Conservation (phyloP, 2,329 filamentous ascomycete genomes). For the Rhynchosporium secalis region DNA sequence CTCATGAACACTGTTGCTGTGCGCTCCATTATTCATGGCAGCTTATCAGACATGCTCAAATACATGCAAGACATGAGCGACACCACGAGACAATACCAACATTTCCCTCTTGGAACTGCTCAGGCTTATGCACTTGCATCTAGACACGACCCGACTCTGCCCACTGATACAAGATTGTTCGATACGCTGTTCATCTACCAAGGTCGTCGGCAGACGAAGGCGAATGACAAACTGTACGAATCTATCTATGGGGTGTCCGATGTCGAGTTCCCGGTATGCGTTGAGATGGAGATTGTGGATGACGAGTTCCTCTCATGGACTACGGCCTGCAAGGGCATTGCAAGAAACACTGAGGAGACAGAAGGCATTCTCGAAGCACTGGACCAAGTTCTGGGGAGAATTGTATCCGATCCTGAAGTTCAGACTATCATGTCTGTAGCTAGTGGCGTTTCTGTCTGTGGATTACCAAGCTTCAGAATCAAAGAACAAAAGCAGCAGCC, state of each 20-base stretch:
- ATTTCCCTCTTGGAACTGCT: constrained; percentile 73
- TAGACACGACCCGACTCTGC: constrained; percentile 13
- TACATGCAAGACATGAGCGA: constrained; percentile 73
- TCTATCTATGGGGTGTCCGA: constrained; percentile 54
- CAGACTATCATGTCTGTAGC: constrained; percentile 56
- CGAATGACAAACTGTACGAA: constrained; percentile 31
- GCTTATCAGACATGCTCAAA: constrained; percentile 60
- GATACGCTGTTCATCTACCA: constrained; percentile 69
- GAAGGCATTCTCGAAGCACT: constrained; percentile 56
- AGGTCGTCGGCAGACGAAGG: constrained; percentile 43
- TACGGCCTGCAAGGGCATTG: constrained; percentile 63
- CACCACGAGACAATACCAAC: constrained; percentile 68
- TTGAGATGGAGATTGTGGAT: constrained; percentile 70
- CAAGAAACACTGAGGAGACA: constrained; percentile 50
- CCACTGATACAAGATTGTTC: constrained; percentile 50
- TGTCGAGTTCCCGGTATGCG: constrained; percentile 79
- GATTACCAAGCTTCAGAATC: constrained; percentile 50
- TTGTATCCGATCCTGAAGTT: constrained; percentile 52
- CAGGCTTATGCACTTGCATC: constrained; percentile 51
- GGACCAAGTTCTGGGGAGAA: constrained; percentile 56
- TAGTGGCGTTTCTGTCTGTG: constrained; percentile 62
- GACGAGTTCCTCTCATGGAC: constrained; percentile 63
- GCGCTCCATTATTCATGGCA: constrained; percentile 71
- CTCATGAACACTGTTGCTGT: constrained; percentile 90
- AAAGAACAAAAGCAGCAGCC: neutral